Conservation (phyloP, 257 asterid genomes). For the Dorcoceras hygrometricum region DNA sequence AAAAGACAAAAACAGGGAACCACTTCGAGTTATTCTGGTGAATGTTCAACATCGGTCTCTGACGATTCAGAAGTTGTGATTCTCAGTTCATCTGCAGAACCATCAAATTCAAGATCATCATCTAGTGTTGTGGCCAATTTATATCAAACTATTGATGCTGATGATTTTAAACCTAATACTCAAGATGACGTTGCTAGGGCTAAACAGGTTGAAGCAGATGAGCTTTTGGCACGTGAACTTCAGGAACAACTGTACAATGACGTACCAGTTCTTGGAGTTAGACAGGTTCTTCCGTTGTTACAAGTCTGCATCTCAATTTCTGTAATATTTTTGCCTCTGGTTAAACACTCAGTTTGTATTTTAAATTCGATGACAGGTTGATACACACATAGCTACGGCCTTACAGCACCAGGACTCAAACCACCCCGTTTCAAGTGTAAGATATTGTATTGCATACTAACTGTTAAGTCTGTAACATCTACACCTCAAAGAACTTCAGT, state of each 20-base stretch:
- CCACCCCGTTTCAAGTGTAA: constrained; percentile 37
- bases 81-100: constrained; percentile 43
- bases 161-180: constrained; percentile 40
- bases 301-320: constrained; percentile 1
- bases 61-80: constrained; percentile 46
- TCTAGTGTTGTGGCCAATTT: constrained; percentile 25
- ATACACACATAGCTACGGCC: constrained; percentile 49
- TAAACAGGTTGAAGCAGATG: constrained; percentile 89
- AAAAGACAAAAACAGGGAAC: constrained; percentile 63
- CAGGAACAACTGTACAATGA: constrained; percentile 88
- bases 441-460: constrained; percentile 20
- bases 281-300: constrained; percentile 45
- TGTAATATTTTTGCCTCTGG: constrained; percentile 2
- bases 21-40: constrained; percentile 40
- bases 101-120: constrained; percentile 32
- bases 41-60: constrained; percentile 50
- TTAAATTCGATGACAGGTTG: constrained; percentile 44
- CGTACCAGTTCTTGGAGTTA: constrained; percentile 41
- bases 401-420: constrained; percentile 48
- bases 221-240: constrained; percentile 81
- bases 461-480: not conserved
- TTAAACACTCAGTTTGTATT: constrained; percentile 17
- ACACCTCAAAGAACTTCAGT: not conserved
- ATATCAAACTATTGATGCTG: constrained; percentile 48
- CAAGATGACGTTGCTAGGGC: constrained; percentile 46